Base-by-base conservation (phyloP, 192 early-diverging fungal species). In the Entrophospora sp. region DNA sequence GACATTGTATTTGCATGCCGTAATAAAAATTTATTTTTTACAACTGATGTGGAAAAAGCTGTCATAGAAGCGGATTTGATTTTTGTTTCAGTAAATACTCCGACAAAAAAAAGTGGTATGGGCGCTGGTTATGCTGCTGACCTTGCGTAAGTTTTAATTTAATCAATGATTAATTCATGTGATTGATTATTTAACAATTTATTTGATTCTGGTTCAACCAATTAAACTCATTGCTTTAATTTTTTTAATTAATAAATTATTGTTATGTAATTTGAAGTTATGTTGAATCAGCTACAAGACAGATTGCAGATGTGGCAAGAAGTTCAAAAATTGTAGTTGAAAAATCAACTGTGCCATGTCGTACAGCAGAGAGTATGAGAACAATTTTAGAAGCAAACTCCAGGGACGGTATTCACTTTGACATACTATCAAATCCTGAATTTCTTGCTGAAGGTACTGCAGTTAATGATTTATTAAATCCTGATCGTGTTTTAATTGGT, bases 371-470 rank as follows among this genome's bases (percentile, higher is more conserved):
- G 64, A 77, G 79, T 68, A 89, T 96, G 80, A 81, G 88, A 60
- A 83, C 83, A 38, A 94, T 92, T 38, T 80, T 94, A n/a, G 86
- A 88, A 49, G 83, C 90, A 46, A 93, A 91, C 74, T 82, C 79
- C 3, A 79, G 67, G 28, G 70, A 74, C 18, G 78, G 77, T 34
- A 85, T 93, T 32, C 77, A 75, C 31, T 94, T 96, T 70, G 84
- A 87, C 62, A 92, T 96, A 51, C 78, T 94, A 45, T 91, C 92
- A 14, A 96, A 96, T 76, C 94, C 94, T 20, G 94, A 96, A 80
- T 96, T 96, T 77, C 82, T 96, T 66, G 91, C 92, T 67, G 94
- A 96, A 75, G 94, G 92, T 46, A 92, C 92, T 18, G 92, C 92
- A 20, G 84, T 95, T 52, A 75, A 69, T 22, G 91, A 96, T 72